Conservation (phyloP, 805 yeast species). For the Monosporozyma siamensis region DNA sequence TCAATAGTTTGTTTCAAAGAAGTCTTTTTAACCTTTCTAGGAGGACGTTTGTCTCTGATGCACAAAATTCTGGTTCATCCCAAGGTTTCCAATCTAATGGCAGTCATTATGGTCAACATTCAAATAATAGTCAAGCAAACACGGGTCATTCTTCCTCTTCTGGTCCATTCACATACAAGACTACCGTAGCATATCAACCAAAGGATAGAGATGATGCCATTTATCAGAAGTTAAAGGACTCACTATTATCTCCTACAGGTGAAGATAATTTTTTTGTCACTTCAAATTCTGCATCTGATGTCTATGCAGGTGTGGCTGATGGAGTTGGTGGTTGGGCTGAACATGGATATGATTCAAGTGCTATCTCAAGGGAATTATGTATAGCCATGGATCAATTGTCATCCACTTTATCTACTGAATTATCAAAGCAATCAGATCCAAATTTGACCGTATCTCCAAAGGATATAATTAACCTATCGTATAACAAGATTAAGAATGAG, state of each 20-base stretch:
- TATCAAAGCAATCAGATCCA: background rate
- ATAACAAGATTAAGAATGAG: constrained; percentile 39
- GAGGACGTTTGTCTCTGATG: constrained; percentile 15
- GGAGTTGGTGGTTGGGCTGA: constrained; percentile 98
- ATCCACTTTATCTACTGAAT: constrained; percentile 4
- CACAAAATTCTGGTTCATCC: background rate
- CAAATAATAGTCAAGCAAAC: constrained; percentile 1
- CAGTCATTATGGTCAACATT: too few species aligned
- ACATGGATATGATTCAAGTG: constrained; percentile 81
- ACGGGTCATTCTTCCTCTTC: too few species aligned
- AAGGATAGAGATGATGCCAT: constrained; percentile 52
- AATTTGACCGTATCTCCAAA: constrained; percentile 30
- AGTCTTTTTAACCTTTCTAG: constrained; percentile 11
- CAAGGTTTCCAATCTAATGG: background rate
- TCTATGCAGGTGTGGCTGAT: constrained; percentile 79
- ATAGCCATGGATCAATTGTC: constrained; percentile 36
- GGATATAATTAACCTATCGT: constrained; percentile 48
- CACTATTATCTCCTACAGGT: constrained; percentile 54
- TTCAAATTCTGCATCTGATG: constrained; percentile 13
- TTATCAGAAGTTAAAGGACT: constrained; percentile 29
- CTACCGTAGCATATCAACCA: constrained; percentile 67
- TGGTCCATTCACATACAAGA: constrained; percentile 37
- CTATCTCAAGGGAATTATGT: constrained; percentile 75
- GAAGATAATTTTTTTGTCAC: constrained; percentile 65
- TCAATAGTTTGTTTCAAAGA: constrained; percentile 3